Base-by-base conservation (phyloP, 140 eudicot species). In the Flaveria floridana region DNA sequence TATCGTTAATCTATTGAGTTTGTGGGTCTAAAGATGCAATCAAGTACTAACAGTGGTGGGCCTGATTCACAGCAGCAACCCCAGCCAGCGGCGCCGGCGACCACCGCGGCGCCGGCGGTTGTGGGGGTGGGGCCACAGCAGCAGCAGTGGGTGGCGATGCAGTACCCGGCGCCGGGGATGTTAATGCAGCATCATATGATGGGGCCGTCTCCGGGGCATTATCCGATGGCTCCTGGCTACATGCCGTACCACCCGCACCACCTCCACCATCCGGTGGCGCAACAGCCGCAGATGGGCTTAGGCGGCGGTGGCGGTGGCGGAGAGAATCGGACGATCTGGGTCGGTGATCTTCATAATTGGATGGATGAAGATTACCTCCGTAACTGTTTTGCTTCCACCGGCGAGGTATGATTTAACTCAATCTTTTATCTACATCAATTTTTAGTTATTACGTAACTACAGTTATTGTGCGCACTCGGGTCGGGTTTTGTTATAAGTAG, bases 291-390 rank as follows among this genome's bases (percentile, higher is more conserved):
- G 67, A 81, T 74, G 56, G 62, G 62, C 10, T 50, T 19, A 50
- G 62, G 62, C 50, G 50, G 55, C 55, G 84, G 87, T 48, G 78
- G 78, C 25, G 85, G 77, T 15, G 89, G 73, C 55, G 84, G 86
- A 1, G 96, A 91, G 83, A 91, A 91, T 58, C 72, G 88, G 47
- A 93, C 97, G 74, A 86, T 93, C 80, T 93, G 98, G 99, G 97
- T 94, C 1, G 99, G 97, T 10, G 99, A 93, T 76, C 84, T 93
- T 19, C 93, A 86, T 57, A 86, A 79, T 73, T 92, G 97, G 97
- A 92, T 92, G 97, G 97, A 89, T 62, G 97, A 92, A 88, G 89
- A 89, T 82, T 92, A 92, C 59, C 84, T 92, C 5, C 83, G 90
- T 16, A 87, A 66, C 78, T 92, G 97, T 76, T 92, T 92, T 78